Base-by-base conservation (phyloP, 2,329 filamentous ascomycete genomes). In the Fusarium liriodendri region DNA sequence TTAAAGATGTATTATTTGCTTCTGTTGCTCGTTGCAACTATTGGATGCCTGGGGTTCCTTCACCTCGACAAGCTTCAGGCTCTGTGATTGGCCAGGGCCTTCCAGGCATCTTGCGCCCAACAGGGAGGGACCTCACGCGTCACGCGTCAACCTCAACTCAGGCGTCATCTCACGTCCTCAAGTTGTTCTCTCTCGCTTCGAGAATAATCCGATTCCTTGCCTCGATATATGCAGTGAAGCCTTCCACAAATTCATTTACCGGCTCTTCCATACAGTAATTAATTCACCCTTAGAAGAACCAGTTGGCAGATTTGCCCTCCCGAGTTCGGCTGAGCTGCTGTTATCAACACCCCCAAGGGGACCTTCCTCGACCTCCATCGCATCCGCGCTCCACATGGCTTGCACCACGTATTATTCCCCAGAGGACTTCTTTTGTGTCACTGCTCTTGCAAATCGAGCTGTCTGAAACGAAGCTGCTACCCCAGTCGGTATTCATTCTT, bases 61-160 rank as follows among this genome's bases (percentile, higher is more conserved):
- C 32, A 29, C 38, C n/a, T 57, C 11, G 5, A n/a, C 25, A 20
- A 55, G n/a, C 29, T 50, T 18, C 16, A 18, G 42, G 62, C 58
- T 45, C 13, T 72, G 13, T 74, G 72, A 74, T 74, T 74, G 72
- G 72, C 52, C 33, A 60, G 4, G 14, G n/a, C 22, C 14, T 37
- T 16, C 35, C 68, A 70, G 65, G 62, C 69, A 75, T 55, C n/a
- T 64, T 3, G 20, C 16, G 64, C 62, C 58, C 38, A 42, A 55
- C 55, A 42, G 37, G 32, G 58, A 42, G 37, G 32, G 58, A 64
- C 29, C 38, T 74, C 63, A 33, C 27, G 50, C 62, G 55, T 52
- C 63, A 55, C 72, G 71, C 67, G 63, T 73, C 73, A 65, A 73
- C 62, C 71, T 76, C 71, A 73, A 71, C 71, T 76, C 71, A 73